phyloP scores from a whole-genome alignment of 768 basidiomycete species.

The Psilocybe subaeruginosa region DNA sequence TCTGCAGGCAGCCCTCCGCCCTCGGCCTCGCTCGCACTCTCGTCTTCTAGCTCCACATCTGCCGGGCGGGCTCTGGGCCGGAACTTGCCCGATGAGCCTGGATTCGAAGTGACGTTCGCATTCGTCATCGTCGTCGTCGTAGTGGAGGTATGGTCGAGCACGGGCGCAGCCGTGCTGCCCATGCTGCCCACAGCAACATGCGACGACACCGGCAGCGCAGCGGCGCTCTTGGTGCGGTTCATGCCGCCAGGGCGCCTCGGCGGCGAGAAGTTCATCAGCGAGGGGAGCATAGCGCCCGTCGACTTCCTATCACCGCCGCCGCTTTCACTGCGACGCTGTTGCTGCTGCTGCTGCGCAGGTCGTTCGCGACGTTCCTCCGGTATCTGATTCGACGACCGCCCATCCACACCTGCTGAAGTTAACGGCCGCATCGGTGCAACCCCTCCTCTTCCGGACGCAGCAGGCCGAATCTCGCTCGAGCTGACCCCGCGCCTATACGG shows the following conservation, averaged over 20 bases:
- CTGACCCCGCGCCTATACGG: constrained; percentile 58
- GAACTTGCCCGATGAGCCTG: constrained; percentile 42
- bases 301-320: background rate
- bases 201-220: constrained; percentile 59
- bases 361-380: background rate
- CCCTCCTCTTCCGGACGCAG: constrained; percentile 17
- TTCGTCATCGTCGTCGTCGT: background rate
- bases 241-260: constrained; percentile 20
- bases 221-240: constrained; percentile 54
- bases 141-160: constrained; percentile 1
- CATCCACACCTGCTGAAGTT: background rate
- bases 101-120: background rate
- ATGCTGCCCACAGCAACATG: constrained; percentile 35
- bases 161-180: constrained; percentile 5
- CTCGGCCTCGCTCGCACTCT: constrained; percentile 53
- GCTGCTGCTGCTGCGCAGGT: background rate
- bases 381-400: background rate
- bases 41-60: constrained; percentile 71
- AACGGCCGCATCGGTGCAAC: constrained; percentile 19
- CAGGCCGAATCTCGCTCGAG: constrained; percentile 44
- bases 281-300: background rate
- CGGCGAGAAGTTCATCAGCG: constrained; percentile 16
- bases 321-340: background rate
- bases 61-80: constrained; percentile 68
- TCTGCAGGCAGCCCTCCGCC: constrained; percentile 38